These are phyloP conservation scores for Thielaviopsis populi DNA, from an alignment of 2,329 filamentous ascomycete species.

Conservation along the genomic window DNA sequence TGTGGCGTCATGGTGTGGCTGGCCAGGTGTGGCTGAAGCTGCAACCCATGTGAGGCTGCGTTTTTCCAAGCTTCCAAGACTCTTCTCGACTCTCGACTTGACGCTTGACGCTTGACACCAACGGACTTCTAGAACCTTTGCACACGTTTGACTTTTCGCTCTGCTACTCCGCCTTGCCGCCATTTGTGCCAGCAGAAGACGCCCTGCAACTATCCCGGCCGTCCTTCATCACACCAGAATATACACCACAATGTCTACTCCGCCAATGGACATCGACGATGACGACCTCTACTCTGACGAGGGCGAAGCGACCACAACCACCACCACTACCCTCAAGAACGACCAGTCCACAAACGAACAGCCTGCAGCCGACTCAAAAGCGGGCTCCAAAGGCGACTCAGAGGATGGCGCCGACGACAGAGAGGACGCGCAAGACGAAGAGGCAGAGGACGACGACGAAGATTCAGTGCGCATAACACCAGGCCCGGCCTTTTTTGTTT, in stretches of 20 bases:
- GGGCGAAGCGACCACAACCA: conserved; percentile 37
- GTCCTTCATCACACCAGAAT: not conserved
- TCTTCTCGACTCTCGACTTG: not conserved
- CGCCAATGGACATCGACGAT: conserved; percentile 48
- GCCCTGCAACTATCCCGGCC: not conserved
- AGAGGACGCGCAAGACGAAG: conserved; percentile 45
- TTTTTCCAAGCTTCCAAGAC: not conserved
- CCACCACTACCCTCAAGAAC: conserved; percentile 14
- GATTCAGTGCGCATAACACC: conserved; percentile 13
- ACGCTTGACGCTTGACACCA: not conserved
- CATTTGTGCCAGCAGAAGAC: not conserved
- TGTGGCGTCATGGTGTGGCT: conserved; percentile 9
- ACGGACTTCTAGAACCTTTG: not conserved
- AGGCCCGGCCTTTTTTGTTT: not conserved
- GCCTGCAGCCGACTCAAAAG: not conserved
- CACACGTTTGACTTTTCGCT: not conserved
- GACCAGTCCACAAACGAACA: not conserved
- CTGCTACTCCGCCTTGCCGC: not conserved
- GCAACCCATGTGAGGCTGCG: not conserved
- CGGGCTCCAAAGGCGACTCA: not conserved
- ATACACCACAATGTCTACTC: conserved; percentile 10
- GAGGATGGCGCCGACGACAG: conserved; percentile 51
- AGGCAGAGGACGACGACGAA: conserved; percentile 43
- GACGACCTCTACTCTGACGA: conserved; percentile 46
- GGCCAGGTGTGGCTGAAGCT: conserved; percentile 15